Evolutionary conservation across 192 early-diverging fungal genomes (phyloP), one percentile per base, ranked within the genome.

Genomic region (Lobosporangium transversale): DNA sequence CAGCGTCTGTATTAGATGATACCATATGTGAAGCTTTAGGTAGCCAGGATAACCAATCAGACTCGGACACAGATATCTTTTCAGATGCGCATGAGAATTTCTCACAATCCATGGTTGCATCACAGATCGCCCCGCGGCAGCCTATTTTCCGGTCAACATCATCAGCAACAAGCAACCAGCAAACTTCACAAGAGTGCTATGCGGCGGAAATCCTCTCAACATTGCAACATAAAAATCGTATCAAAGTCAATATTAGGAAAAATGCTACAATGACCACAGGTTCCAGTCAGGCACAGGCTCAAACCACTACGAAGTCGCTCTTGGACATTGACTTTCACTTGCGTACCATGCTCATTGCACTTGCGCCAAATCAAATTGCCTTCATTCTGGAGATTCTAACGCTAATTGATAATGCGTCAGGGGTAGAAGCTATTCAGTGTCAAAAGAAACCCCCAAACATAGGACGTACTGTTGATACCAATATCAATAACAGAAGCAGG

Each of bases 131-230:
- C 0, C 35, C 53, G 10, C 30, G 14, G 2, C 27, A 31, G 33
- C 33, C 31, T 10, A 15, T 31, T 40, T 47, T 29, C 15, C 43
- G 2, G 15, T n/a, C 20, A 15, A 32, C 6, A 2, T 37, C n/a
- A 23, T 35, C 29, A 3, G 24, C 24, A 23, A 40, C 29, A 5
- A 24, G 32, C 23, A 30, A 15, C 18, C 37, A 11, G 17, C 48
- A 26, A 27, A 52, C 9, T 40, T 30, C 14, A 31, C 27, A 10
- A 58, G 61, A 66, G 23, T 42, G 83, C 26, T 80, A 74, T 21
- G 64, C 68, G 49, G 83, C 83, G 1, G 83, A 81, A 23, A 66
- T 88, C 18, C 60, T 88, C 30, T 80, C 83, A 18, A 85, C 81
- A 18, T 26, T 81, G 24, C 78, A 83, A 50, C 70, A 84, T 31